Evolutionary conservation across 2,329 filamentous ascomycete genomes (phyloP).

Genomic region (Cryphonectria carpinicola): DNA sequence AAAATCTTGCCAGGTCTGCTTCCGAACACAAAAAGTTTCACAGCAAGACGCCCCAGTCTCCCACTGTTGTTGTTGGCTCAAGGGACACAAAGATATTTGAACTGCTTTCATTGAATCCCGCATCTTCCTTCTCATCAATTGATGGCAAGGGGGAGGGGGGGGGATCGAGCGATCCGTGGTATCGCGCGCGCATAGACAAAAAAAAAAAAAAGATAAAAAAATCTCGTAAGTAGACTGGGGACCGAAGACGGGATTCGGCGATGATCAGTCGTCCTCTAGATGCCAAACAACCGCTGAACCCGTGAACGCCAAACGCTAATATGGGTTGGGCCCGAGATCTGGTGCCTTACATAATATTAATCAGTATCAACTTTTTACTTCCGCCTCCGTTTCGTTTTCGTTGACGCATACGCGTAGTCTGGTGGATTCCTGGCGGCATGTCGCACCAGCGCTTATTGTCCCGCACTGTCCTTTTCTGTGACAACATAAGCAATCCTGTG

Average conservation of each 20-base stretch:
- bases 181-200: conserved; percentile 7
- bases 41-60: background rate
- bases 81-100: background rate
- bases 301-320: conserved; percentile 9
- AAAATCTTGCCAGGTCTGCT: background rate
- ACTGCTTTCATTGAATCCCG: background rate
- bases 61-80: background rate
- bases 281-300: background rate
- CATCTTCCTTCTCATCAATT: background rate
- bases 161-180: background rate
- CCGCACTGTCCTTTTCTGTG: background rate
- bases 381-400: background rate
- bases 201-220: background rate
- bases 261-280: conserved; percentile 2
- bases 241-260: background rate
- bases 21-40: background rate
- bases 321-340: conserved; percentile 7
- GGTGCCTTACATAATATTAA: background rate
- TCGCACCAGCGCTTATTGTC: background rate
- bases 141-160: background rate
- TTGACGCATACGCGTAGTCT: background rate
- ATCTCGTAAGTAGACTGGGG: background rate
- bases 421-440: background rate
- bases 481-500: background rate
- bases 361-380: background rate